Base-by-base conservation (phyloP, 257 asterid genomes). In the Lithospermum erythrorhizon region DNA sequence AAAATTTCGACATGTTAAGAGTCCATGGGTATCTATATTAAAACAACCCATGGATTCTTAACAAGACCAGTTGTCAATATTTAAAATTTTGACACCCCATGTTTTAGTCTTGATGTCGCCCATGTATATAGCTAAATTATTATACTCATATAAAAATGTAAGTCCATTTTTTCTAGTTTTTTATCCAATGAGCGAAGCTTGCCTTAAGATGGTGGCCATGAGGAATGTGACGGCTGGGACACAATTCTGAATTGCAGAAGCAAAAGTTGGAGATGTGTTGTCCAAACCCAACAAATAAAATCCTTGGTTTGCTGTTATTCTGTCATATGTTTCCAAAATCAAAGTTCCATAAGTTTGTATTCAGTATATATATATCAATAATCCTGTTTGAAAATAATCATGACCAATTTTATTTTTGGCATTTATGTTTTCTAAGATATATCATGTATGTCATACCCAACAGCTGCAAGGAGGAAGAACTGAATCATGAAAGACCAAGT, bases 141-240 rank as follows among this genome's bases (percentile, higher is more conserved):
- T 8, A 10, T 35, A 8, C 13, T 10, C 45, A 35, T 35, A 35
- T 8, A 2, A 35, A 7, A 13, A 6, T 41, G 17, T 27, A 2
- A n/a, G n/a, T n/a, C n/a, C n/a, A 8, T 4, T 9, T 20, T 9
- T 15, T 27, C n/a, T 27, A 37, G 35, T 27, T 24, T 10, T 23
- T 2, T 7, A 35, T 6, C 13, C 37, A 7, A 30, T 5, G 37
- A 30, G 48, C n/a, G n/a, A 30, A 9, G 15, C 19, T 67, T 85
- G 80, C 98, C 95, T 83, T 74, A 91, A 95, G 1, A 84, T 0
- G 51, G 49, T 85, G 2, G 98, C 98, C 95, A 91, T 84, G 69
- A 91, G 84, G 76, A 91, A 91, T 14, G 98, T 91, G 61, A 91
- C 84, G 71, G 98, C 98, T 6, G 98, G 98, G 65, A 91, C 98